A percentile compares a stretch with the other conserved stretches of the same genome.
phyloP scores from a whole-genome alignment of 2,329 filamentous ascomycete genomes.

The Colletotrichum lupini region DNA sequence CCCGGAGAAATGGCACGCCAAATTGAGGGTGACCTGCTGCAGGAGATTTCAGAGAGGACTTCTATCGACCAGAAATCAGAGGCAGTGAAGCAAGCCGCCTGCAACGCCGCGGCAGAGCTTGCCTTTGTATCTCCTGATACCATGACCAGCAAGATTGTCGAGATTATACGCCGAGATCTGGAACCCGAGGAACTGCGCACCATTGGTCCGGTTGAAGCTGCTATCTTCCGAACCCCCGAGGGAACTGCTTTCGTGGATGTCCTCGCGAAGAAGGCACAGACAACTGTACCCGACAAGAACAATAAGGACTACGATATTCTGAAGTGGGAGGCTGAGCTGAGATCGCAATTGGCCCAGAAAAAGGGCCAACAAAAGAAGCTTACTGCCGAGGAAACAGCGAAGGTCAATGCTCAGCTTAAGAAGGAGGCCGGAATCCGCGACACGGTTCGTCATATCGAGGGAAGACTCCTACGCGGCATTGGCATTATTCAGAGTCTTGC shows the following conservation, averaged over 20 bases:
- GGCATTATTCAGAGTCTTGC: constrained; percentile 87
- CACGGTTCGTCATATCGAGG: constrained; percentile 76
- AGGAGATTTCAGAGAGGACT: constrained; percentile 69
- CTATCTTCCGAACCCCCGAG: constrained; percentile 91
- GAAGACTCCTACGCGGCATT: constrained; percentile 81
- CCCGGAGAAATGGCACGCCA: constrained; percentile 80
- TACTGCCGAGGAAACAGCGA: constrained; percentile 86
- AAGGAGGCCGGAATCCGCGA: constrained; percentile 86
- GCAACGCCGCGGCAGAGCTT: constrained; percentile 86
- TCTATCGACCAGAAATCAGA: constrained; percentile 58
- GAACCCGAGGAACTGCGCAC: constrained; percentile 74
- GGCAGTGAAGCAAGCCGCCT: constrained; percentile 75
- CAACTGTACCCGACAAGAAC: constrained; percentile 82
- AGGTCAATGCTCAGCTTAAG: constrained; percentile 88
- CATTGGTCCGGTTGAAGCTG: constrained; percentile 88
- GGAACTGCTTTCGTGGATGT: constrained; percentile 92
- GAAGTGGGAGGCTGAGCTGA: constrained; percentile 96
- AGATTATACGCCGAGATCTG: constrained; percentile 80
- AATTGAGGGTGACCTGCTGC: constrained; percentile 72
- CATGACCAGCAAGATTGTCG: constrained; percentile 80
- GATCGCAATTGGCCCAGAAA: constrained; percentile 89
- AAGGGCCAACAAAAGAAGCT: constrained; percentile 93
- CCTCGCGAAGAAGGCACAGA: constrained; percentile 82
- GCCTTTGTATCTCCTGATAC: constrained; percentile 91
- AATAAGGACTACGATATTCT: constrained; percentile 94